phyloP scores from a whole-genome alignment of 2,329 filamentous ascomycete genomes.

The Beauveria brongniartii region DNA sequence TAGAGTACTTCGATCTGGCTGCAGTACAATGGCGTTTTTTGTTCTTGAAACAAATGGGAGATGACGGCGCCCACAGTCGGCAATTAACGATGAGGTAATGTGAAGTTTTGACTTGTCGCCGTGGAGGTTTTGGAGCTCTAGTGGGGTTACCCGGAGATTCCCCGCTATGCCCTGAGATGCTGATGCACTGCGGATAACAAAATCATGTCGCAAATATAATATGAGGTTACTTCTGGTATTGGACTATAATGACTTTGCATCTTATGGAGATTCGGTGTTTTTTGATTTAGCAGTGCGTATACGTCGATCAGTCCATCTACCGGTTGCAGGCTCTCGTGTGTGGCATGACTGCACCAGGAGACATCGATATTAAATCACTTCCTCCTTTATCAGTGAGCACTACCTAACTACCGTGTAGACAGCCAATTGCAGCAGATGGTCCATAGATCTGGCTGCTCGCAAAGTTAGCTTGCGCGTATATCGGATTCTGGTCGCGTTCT shows the following conservation, averaged over 20 bases:
- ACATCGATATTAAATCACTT: background rate
- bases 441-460: background rate
- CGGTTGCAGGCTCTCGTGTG: background rate
- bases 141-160: slow-evolving; percentile 10
- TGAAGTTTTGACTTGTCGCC: slow-evolving; percentile 15
- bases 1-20: background rate
- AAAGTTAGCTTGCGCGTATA: background rate
- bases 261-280: background rate
- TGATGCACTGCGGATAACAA: too few relatives aligned
- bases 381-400: background rate
- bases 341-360: background rate
- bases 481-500: background rate
- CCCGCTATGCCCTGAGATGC: background rate
- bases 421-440: background rate
- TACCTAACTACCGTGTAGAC: too few relatives aligned
- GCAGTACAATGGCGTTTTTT: background rate
- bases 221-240: background rate
- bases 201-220: background rate
- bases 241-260: background rate
- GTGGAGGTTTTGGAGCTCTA: slow-evolving; percentile 20
- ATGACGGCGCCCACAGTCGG: background rate
- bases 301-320: background rate
- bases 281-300: background rate
- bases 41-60: background rate
- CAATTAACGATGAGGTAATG: slow-evolving; percentile 1